Conservation (phyloP, 108 stramenopile genomes). For the Cylindrotheca fusiformis region DNA sequence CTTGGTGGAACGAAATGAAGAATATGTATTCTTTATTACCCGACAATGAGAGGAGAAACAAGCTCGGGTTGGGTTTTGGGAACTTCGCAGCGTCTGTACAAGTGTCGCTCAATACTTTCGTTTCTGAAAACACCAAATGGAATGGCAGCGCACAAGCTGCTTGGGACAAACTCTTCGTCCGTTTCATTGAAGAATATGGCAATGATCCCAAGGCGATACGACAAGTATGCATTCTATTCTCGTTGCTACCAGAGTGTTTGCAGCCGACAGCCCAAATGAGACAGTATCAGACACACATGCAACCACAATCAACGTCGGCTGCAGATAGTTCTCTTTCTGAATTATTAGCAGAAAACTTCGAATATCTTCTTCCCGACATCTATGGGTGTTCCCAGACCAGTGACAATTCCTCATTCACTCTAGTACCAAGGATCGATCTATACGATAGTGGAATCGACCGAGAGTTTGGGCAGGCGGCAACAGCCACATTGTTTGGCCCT, state of each 20-base stretch:
- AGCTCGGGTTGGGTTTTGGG: slow-evolving; percentile 56
- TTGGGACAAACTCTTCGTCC: slow-evolving; percentile 21
- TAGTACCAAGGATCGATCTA: slow-evolving; percentile 44
- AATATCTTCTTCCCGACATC: slow-evolving; percentile 35
- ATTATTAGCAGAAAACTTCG: slow-evolving; percentile 18
- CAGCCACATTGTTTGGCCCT: slow-evolving; percentile 66
- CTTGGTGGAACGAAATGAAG: slow-evolving; percentile 58
- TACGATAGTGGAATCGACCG: slow-evolving; percentile 52
- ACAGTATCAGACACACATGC: slow-evolving; percentile 9
- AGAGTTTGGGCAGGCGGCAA: slow-evolving; percentile 45
- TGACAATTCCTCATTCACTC: slow-evolving; percentile 25
- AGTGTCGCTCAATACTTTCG: slow-evolving; percentile 16
- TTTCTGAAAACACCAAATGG: not conserved
- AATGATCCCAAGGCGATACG: slow-evolving; percentile 35
- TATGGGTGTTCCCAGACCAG: slow-evolving; percentile 24
- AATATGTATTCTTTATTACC: slow-evolving; percentile 51
- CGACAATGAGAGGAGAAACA: slow-evolving; percentile 28
- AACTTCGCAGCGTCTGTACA: slow-evolving; percentile 60
- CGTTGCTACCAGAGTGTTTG: slow-evolving; percentile 61
- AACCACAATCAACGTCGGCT: not conserved
- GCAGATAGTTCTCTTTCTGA: not conserved
- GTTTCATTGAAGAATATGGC: slow-evolving; percentile 31
- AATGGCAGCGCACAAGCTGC: slow-evolving; percentile 2
- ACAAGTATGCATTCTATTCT: slow-evolving; percentile 63
- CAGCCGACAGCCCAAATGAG: slow-evolving; percentile 49